Evolutionary conservation across 306 rosid genomes (phyloP).

Genomic region (Castanea mollissima): DNA sequence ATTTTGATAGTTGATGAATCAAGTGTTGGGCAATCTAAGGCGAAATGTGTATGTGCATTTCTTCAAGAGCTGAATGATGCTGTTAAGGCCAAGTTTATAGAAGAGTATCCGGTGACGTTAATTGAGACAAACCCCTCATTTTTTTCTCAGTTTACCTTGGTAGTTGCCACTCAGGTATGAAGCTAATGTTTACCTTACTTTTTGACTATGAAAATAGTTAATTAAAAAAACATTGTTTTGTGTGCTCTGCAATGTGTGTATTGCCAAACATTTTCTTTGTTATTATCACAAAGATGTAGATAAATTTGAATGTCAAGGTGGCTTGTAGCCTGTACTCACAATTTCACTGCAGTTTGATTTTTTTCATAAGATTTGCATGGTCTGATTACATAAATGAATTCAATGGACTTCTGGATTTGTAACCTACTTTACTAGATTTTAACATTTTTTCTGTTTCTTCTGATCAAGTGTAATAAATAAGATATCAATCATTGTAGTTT

Average conservation of each 20-base stretch:
- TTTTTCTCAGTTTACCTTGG: constrained; percentile 90
- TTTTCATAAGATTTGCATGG: not conserved
- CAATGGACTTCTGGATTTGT: not conserved
- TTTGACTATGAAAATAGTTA: not conserved
- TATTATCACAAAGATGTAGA: not conserved
- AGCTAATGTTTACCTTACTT: not conserved
- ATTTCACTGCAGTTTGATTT: not conserved
- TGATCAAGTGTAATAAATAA: constrained; percentile 18
- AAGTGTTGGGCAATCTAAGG: constrained; percentile 87
- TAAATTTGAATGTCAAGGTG: not conserved
- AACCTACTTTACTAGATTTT: not conserved
- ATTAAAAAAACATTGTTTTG: not conserved
- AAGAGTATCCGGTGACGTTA: constrained; percentile 77
- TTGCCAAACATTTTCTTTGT: not conserved
- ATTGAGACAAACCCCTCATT: constrained; percentile 82
- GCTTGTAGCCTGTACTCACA: not conserved
- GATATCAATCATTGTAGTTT: not conserved
- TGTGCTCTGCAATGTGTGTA: not conserved
- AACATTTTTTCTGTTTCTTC: not conserved
- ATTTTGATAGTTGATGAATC: constrained; percentile 68
- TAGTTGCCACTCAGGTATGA: constrained; percentile 88
- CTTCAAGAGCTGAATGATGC: constrained; percentile 98
- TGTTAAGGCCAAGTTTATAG: constrained; percentile 90
- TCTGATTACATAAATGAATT: not conserved
- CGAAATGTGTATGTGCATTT: constrained; percentile 87